Evolutionary conservation across 116 monocot genomes (phyloP).

Genomic region (Dioscorea cayenensis): DNA sequence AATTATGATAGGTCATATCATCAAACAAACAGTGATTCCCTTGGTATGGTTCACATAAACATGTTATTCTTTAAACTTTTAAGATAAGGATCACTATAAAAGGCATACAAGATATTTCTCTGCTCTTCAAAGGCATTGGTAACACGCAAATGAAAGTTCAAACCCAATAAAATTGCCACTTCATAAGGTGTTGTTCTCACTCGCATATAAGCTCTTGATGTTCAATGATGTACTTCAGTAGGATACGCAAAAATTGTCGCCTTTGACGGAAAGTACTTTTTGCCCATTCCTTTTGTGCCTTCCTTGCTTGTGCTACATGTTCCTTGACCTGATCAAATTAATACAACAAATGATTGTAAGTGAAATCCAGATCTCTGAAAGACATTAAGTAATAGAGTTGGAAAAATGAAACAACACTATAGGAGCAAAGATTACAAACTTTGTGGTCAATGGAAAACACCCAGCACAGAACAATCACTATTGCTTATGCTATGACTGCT

Average conservation of each 20-base stretch:
- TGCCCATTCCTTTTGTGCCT: constrained; percentile 89
- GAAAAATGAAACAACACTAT: no score
- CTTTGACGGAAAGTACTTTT: constrained; percentile 88
- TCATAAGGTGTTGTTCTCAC: constrained; percentile 30
- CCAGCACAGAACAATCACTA: no score
- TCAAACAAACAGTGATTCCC: no score
- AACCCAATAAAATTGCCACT: constrained; percentile 1
- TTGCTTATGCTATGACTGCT: no score
- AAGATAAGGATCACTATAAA: not conserved
- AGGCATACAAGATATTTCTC: not conserved
- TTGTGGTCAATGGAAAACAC: no score
- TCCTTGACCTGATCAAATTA: constrained; percentile 60
- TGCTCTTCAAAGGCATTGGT: not conserved
- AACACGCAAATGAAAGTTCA: not conserved
- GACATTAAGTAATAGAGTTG: not conserved
- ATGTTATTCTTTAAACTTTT: not conserved
- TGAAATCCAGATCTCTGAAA: not conserved
- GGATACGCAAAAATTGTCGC: constrained; percentile 83
- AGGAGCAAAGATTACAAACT: no score
- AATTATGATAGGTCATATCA: no score
- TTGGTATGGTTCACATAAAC: no score
- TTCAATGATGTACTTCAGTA: constrained; percentile 97
- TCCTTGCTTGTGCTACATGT: constrained; percentile 94
- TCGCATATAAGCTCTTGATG: constrained; percentile 99
- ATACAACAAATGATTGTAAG: not conserved